phyloP scores from a whole-genome alignment of 768 basidiomycete species.

The Tylopilus felleus region DNA sequence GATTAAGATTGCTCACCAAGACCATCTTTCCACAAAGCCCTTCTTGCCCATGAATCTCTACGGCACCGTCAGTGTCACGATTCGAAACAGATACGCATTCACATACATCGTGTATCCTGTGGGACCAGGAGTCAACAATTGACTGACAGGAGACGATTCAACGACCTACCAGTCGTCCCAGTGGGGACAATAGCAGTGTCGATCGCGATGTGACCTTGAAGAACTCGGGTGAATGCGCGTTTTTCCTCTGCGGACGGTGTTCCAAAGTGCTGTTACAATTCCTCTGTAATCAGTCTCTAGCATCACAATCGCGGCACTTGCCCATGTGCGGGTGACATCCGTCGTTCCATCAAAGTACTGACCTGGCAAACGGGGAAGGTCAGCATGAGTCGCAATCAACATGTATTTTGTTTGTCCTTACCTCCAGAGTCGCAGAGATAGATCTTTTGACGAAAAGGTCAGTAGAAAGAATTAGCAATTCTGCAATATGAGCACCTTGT shows the following conservation, averaged over 20 bases:
- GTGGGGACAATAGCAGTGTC: slow-evolving; percentile 81
- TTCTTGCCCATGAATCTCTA: slow-evolving; percentile 80
- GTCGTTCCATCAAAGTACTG: slow-evolving; percentile 95
- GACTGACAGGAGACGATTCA: background rate
- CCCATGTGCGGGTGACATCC: slow-evolving; percentile 89
- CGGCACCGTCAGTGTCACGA: background rate
- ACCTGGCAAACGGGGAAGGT: slow-evolving; percentile 33
- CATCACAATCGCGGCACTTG: slow-evolving; percentile 30
- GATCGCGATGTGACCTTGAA: slow-evolving; percentile 89
- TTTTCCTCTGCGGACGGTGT: slow-evolving; percentile 79
- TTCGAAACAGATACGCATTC: background rate
- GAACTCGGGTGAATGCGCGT: slow-evolving; percentile 85
- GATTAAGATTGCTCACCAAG: slow-evolving; percentile 50
- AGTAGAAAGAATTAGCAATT: slow-evolving; percentile 15
- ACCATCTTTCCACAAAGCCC: slow-evolving; percentile 82
- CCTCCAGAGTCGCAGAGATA: slow-evolving; percentile 89
- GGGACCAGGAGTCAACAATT: background rate
- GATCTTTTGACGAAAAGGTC: slow-evolving; percentile 46
- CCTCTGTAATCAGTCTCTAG: background rate
- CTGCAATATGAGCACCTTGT: slow-evolving; percentile 47
- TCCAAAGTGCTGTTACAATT: slow-evolving; percentile 73
- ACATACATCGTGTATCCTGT: slow-evolving; percentile 57
- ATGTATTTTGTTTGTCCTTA: slow-evolving; percentile 17
- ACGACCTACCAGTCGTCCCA: slow-evolving; percentile 63
- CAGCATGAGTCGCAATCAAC: background rate